These are phyloP conservation scores for Mycena amicta DNA, from an alignment of 768 basidiomycete genomes.

Conservation along the genomic window DNA sequence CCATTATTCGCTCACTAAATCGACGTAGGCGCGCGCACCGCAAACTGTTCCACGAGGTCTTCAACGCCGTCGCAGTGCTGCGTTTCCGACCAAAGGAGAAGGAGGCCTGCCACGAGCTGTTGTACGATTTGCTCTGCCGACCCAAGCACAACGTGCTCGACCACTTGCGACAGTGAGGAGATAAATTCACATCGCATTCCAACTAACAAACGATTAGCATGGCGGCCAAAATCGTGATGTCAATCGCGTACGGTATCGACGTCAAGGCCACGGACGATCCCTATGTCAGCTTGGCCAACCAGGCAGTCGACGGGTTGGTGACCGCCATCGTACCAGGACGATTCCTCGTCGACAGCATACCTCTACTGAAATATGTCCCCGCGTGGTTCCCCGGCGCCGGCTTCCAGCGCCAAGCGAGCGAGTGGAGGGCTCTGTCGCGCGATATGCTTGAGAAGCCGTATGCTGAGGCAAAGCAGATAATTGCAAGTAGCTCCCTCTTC, in stretches of 20 bases:
- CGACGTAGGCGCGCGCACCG: constrained; percentile 42
- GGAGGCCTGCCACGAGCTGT: constrained; percentile 33
- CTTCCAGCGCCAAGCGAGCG: constrained; percentile 42
- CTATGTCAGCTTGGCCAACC: constrained; percentile 43
- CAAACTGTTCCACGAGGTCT: constrained; percentile 43
- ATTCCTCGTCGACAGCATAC: constrained; percentile 48
- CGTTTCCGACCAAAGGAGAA: constrained; percentile 34
- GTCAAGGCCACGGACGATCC: constrained; percentile 44
- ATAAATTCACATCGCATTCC: background rate
- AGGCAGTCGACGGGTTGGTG: constrained; percentile 36
- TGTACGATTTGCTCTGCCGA: constrained; percentile 34
- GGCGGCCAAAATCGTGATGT: constrained; percentile 42
- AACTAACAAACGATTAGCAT: constrained; percentile 29
- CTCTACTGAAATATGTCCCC: constrained; percentile 31
- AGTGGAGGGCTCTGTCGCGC: constrained; percentile 33
- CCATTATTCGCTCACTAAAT: background rate
- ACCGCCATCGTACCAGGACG: constrained; percentile 42
- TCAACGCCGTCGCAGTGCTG: constrained; percentile 35
- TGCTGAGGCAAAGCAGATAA: constrained; percentile 31
- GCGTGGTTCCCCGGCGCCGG: constrained; percentile 49
- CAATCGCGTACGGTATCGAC: constrained; percentile 50
- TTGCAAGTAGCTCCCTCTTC: too few relatives aligned
- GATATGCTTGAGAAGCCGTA: constrained; percentile 45
- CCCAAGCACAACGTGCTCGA: constrained; percentile 39
- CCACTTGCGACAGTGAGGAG: constrained; percentile 37